Percentiles rank a stretch among this genome's conserved stretches.
Evolutionary conservation across 1,284 basidiomycete genomes (phyloP).

Genomic region (Coniferiporia sulphurascens): DNA sequence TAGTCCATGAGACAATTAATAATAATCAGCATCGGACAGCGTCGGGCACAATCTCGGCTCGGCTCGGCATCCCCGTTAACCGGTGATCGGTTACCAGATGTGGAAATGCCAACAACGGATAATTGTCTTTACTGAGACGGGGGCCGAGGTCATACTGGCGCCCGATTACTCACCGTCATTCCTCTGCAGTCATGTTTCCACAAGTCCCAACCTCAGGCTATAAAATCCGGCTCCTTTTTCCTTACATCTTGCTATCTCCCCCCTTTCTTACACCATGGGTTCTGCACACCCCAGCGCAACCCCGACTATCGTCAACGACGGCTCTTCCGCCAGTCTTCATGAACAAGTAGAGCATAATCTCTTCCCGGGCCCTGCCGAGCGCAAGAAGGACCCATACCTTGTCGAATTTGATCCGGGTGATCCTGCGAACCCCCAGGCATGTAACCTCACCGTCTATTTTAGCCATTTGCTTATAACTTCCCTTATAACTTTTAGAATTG

Average conservation of each 20-base stretch:
- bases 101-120: too few relatives aligned
- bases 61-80: too few relatives aligned
- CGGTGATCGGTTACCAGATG: too few relatives aligned
- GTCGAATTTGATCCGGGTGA: constrained; percentile 35
- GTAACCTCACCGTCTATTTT: not conserved
- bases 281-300: constrained; percentile 11
- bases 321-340: constrained; percentile 12
- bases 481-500: constrained; percentile 44
- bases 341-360: constrained; percentile 13
- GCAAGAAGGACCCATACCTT: constrained; percentile 27
- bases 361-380: constrained; percentile 17
- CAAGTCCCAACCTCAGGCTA: not conserved
- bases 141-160: too few relatives aligned
- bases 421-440: constrained; percentile 39
- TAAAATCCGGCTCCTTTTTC: not conserved
- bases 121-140: too few relatives aligned
- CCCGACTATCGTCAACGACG: constrained; percentile 17
- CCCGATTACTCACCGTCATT: not conserved
- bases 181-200: constrained; percentile 2
- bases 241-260: not conserved
- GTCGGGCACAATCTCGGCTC: not conserved
- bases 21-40: too few relatives aligned
- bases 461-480: not conserved
- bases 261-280: not conserved
- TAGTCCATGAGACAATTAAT: constrained; percentile 45